phyloP scores from a whole-genome alignment of 2,329 filamentous ascomycete species.

The Colletotrichum theobromicola region DNA sequence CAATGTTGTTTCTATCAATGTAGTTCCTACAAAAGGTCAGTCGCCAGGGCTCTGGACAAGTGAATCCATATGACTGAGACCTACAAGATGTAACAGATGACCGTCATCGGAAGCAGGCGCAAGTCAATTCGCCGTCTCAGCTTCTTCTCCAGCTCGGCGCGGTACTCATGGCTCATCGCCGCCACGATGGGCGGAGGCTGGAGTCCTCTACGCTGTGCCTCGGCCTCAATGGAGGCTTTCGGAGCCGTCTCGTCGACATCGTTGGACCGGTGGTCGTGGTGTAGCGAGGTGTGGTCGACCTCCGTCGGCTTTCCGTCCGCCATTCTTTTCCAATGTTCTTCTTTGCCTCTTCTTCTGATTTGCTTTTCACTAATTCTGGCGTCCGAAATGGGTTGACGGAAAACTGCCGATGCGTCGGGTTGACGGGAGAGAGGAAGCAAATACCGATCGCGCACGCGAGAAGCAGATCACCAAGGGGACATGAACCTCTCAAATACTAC shows the following conservation, averaged over 20 bases:
- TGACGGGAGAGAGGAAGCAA: background rate
- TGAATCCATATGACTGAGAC: background rate
- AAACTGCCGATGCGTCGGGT: background rate
- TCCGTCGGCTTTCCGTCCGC: conserved; percentile 7
- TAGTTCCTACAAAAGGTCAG: background rate
- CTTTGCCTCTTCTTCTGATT: background rate
- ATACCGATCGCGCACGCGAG: background rate
- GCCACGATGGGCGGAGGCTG: conserved; percentile 9
- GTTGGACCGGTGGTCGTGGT: background rate
- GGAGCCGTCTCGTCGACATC: background rate
- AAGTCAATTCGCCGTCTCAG: conserved; percentile 45
- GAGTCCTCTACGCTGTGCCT: background rate
- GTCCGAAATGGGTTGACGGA: background rate
- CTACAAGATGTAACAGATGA: conserved; percentile 52
- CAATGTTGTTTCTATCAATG: conserved; percentile 41
- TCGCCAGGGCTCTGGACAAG: background rate
- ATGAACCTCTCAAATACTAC: background rate
- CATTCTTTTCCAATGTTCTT: background rate
- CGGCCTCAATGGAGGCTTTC: conserved; percentile 4
- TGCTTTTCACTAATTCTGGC: background rate
- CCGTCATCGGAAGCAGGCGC: conserved; percentile 53
- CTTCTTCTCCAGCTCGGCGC: conserved; percentile 28
- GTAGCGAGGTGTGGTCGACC: conserved; percentile 8
- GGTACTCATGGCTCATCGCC: conserved; percentile 14
- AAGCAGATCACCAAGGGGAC: background rate